phyloP scores from a whole-genome alignment of 331 rosid genomes.

The Saraca asoca region DNA sequence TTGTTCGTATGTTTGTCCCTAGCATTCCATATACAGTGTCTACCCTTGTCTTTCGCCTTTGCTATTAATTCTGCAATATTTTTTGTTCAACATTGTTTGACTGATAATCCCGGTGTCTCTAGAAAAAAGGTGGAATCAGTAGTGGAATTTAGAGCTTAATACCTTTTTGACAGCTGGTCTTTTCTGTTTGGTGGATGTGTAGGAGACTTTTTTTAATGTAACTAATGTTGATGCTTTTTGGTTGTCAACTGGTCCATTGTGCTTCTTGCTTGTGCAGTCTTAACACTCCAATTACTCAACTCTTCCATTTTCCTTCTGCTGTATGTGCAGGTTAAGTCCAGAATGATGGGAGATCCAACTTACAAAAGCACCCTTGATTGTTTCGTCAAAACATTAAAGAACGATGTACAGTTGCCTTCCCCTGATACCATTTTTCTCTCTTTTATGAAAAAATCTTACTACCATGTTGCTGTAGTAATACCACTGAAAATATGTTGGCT shows the following conservation, averaged over 20 bases:
- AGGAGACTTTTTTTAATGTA: not conserved
- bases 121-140: conserved; percentile 13
- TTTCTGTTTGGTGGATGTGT: not conserved
- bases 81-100: not conserved
- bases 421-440: not conserved
- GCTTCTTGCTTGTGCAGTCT: conserved; percentile 9
- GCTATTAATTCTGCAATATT: conserved; percentile 6
- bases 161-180: not conserved
- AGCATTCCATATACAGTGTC: not conserved
- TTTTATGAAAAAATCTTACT: too few relatives aligned
- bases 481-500: not conserved
- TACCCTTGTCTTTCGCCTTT: conserved; percentile 8
- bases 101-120: not conserved
- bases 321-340: conserved; percentile 79
- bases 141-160: not conserved
- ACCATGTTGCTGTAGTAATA: too few relatives aligned
- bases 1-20: not conserved
- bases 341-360: conserved; percentile 96
- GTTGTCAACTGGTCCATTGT: conserved; percentile 19
- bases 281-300: conserved; percentile 12
- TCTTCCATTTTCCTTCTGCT: conserved; percentile 29
- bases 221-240: not conserved
- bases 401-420: conserved; percentile 61
- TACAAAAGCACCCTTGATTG: conserved; percentile 93
- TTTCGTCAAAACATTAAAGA: conserved; percentile 80